These are phyloP conservation scores for Gentiana dahurica DNA, from an alignment of 257 asterid genomes.

Conservation along the genomic window DNA sequence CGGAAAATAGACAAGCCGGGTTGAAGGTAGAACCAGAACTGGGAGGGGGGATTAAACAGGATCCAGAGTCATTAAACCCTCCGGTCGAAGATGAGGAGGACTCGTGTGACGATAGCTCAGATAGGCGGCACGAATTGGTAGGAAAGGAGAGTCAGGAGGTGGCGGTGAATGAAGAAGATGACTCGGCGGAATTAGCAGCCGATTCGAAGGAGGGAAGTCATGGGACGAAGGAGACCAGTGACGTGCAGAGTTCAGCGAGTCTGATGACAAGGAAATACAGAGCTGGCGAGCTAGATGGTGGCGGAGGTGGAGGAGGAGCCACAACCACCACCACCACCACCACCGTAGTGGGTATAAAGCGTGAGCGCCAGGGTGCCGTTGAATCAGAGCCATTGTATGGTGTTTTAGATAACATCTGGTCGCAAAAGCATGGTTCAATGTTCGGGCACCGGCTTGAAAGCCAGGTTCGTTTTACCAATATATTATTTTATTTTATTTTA, in stretches of 20 bases:
- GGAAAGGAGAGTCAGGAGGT: neutral
- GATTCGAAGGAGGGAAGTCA: slow-evolving; percentile 16
- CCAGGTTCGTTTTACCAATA: slow-evolving; percentile 25
- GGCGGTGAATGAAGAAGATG: slow-evolving; percentile 11
- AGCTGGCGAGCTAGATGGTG: slow-evolving; percentile 4
- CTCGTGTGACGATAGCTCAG: slow-evolving; percentile 32
- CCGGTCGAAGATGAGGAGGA: slow-evolving; percentile 20
- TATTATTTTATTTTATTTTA: slow-evolving; percentile 12
- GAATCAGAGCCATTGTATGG: slow-evolving; percentile 28
- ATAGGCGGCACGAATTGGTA: slow-evolving; percentile 11
- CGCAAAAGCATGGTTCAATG: slow-evolving; percentile 25
- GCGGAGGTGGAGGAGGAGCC: slow-evolving; percentile 12
- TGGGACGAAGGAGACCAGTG: slow-evolving; percentile 25
- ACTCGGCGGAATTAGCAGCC: slow-evolving; percentile 17
- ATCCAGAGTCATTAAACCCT: slow-evolving; percentile 1
- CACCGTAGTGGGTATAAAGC: slow-evolving; percentile 9
- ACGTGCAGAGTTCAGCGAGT: slow-evolving; percentile 29
- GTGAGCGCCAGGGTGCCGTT: slow-evolving; percentile 10
- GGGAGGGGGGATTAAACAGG: slow-evolving; percentile 15
- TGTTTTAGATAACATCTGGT: slow-evolving; percentile 26
- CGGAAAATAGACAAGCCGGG: slow-evolving; percentile 16
- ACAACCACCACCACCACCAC: neutral
- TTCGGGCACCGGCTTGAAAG: slow-evolving; percentile 36
- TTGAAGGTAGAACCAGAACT: slow-evolving; percentile 17
- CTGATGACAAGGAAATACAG: slow-evolving; percentile 13